These are phyloP conservation scores for Wickerhamomyces silvicola DNA, from an alignment of 805 yeast genomes.

Conservation along the genomic window DNA sequence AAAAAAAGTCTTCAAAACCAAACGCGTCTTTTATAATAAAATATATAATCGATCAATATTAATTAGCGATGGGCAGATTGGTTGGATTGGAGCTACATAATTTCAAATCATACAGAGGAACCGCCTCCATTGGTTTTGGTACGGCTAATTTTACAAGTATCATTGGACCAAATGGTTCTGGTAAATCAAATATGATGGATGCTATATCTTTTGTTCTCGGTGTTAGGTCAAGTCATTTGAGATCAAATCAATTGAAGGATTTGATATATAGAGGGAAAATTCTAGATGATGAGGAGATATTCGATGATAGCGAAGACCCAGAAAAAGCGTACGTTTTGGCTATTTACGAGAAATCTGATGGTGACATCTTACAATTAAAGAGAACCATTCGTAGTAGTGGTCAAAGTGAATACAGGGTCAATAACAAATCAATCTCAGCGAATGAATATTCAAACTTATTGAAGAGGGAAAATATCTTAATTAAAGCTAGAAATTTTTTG, in stretches of 20 bases:
- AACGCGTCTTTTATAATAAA: neutral
- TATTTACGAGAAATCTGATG: slow-evolving; percentile 58
- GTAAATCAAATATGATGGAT: slow-evolving; percentile 96
- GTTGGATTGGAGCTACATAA: slow-evolving; percentile 73
- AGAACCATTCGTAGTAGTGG: slow-evolving; percentile 57
- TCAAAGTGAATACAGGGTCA: slow-evolving; percentile 59
- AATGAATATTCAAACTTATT: slow-evolving; percentile 58
- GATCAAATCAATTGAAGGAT: slow-evolving; percentile 70
- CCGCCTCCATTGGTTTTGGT: slow-evolving; percentile 74
- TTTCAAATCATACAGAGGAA: slow-evolving; percentile 88
- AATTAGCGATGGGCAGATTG: slow-evolving; percentile 83
- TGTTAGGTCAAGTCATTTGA: slow-evolving; percentile 62
- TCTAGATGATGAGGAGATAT: slow-evolving; percentile 20
- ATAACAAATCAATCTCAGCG: slow-evolving; percentile 54
- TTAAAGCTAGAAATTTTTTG: slow-evolving; percentile 84
- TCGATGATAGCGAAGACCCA: slow-evolving; percentile 18
- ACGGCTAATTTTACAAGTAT: slow-evolving; percentile 78
- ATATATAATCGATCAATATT: neutral
- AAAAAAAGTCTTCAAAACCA: neutral
- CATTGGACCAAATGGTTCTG: slow-evolving; percentile 98
- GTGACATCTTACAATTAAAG: slow-evolving; percentile 52
- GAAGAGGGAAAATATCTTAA: slow-evolving; percentile 72
- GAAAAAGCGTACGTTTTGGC: slow-evolving; percentile 72
- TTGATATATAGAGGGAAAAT: slow-evolving; percentile 72
- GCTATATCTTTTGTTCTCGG: slow-evolving; percentile 95